Evolutionary conservation across 2,329 filamentous ascomycete genomes (phyloP).

Genomic region (Paecilomyces sp.): DNA sequence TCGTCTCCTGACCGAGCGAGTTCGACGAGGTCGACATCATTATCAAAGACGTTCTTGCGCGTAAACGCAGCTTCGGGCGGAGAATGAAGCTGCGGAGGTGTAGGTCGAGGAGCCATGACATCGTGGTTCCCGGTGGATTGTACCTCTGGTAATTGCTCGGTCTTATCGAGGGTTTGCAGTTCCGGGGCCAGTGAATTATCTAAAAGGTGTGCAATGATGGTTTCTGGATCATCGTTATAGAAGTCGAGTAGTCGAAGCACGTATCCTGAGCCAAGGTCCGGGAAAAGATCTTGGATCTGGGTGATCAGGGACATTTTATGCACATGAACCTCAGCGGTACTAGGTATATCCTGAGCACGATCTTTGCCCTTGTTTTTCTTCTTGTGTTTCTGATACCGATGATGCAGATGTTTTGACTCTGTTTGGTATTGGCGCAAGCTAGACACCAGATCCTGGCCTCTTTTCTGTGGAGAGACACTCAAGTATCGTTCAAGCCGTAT

Average conservation of each 20-base stretch:
- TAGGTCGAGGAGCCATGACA: conserved; percentile 48
- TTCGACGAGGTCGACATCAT: conserved; percentile 71
- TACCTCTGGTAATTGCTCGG: conserved; percentile 42
- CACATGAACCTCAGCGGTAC: conserved; percentile 54
- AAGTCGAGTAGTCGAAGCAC: conserved; percentile 71
- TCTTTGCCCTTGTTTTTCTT: conserved; percentile 36
- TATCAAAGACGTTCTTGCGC: conserved; percentile 69
- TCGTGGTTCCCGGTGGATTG: conserved; percentile 48
- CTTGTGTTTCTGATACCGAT: conserved; percentile 34
- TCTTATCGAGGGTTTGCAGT: conserved; percentile 57
- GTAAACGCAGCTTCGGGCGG: conserved; percentile 35
- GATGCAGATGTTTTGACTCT: conserved; percentile 31
- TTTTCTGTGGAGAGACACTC: conserved; percentile 27
- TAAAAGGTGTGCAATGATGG: conserved; percentile 72
- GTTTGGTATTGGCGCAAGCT: conserved; percentile 32
- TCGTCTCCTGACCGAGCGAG: conserved; percentile 56
- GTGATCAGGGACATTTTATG: conserved; percentile 79
- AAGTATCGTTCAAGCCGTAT: conserved; percentile 31
- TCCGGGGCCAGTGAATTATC: conserved; percentile 67
- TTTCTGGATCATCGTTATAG: conserved; percentile 69
- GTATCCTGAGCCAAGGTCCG: conserved; percentile 76
- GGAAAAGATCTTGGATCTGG: conserved; percentile 90
- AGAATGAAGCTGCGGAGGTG: conserved; percentile 21
- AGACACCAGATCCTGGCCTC: conserved; percentile 33
- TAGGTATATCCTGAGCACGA: conserved; percentile 18